A percentile compares a stretch with the other conserved stretches of the same genome.
Conservation (phyloP, 495 filamentous ascomycete genomes). For the Xylaria longipes region DNA sequence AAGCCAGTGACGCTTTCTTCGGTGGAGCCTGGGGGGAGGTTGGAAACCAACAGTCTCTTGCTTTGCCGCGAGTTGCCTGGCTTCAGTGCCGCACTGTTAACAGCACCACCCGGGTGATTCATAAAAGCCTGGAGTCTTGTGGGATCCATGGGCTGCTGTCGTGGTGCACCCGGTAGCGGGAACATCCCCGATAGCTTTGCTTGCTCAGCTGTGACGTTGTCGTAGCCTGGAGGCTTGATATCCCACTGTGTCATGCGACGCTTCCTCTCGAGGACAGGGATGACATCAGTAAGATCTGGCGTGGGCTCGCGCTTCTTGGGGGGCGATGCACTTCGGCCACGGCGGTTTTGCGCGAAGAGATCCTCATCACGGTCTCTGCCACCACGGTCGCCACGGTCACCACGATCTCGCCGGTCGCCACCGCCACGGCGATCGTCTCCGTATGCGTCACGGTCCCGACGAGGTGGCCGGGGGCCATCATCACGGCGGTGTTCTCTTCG, state of each 20-base stretch:
- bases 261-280: conserved; percentile 79
- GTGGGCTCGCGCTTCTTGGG: conserved; percentile 93
- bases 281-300: conserved; percentile 87
- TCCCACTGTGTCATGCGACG: conserved; percentile 97
- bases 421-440: conserved; percentile 67
- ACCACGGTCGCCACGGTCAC: conserved; percentile 59
- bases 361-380: conserved; percentile 55
- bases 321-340: conserved; percentile 77
- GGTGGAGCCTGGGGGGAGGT: conserved; percentile 71
- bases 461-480: conserved; percentile 64
- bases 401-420: conserved; percentile 65
- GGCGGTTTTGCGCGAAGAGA: conserved; percentile 65
- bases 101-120: conserved; percentile 78
- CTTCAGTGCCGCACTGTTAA: conserved; percentile 79
- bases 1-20: conserved; percentile 79
- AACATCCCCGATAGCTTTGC: conserved; percentile 99
- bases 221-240: conserved; percentile 97
- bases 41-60: conserved; percentile 87
- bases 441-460: conserved; percentile 68
- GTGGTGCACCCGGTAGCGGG: conserved; percentile 91
- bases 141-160: conserved; percentile 96
- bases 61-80: conserved; percentile 91
- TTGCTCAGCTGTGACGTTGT: conserved; percentile 98
- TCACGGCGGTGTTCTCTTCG: conserved; percentile 64
- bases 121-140: conserved; percentile 94